Base-by-base conservation (phyloP, 768 basidiomycete genomes). In the Lactifluus echinatus region DNA sequence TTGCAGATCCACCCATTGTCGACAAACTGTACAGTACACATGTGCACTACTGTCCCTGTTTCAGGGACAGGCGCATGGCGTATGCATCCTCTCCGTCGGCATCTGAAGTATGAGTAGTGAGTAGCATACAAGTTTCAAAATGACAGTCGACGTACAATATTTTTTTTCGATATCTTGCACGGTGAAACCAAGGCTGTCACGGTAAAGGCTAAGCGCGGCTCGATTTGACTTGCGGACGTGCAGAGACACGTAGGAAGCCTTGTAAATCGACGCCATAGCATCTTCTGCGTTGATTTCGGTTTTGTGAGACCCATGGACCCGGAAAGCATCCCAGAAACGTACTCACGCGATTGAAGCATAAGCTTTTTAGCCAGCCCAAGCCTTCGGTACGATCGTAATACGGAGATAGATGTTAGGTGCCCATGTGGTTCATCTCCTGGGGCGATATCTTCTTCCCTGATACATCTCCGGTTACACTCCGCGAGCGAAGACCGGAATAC, bases 401-500 rank as follows among this genome's bases (percentile, higher is more conserved):
- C 94, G 0, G 93, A 95, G 66, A 98, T 97, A 4, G 94, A 96
- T 14, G 93, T 98, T 66, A 98, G 90, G 66, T 98, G 94, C 0
- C 94, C 94, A 62, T 93, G 88, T 0, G 81, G 75, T 23, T 82
- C 79, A 23, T 78, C 76, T 1, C 78, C 77, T 26, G 83, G 80
- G 49, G 85, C 72, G 12, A 74, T 69, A 12, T 81, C 82, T 55
- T 79, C 79, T 58, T 90, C 87, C 83, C 86, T 89, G 37, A 64
- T 23, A 29, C 59, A 26, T 8, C 19, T n/a, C 14, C 48, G 59
- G 19, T 29, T 54, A 21, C 40, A n/a, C n/a, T 51, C 34, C 19
- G 19, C 37, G 4, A 49, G 40, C 33, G 19, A 34, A 50, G 26
- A 40, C 11, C 19, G 1, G 19, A 10, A 6, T 2, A 23, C 17